Evolutionary conservation across 805 yeast species (phyloP).

Genomic region (Candida hispaniensis): DNA sequence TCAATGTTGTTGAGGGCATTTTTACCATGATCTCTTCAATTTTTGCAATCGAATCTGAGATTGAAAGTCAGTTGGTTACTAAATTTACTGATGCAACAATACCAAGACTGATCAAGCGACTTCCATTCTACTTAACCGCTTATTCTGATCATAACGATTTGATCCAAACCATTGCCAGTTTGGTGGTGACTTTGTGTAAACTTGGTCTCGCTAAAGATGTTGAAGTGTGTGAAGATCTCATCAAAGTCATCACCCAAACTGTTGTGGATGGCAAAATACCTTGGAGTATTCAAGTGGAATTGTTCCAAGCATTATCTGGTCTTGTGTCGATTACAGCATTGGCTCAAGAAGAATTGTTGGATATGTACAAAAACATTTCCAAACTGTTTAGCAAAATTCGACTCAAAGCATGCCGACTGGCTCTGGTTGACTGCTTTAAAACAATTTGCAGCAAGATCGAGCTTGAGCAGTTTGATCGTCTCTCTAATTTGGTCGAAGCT

Average conservation of each 20-base stretch:
- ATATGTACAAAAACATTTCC: slow-evolving; percentile 39
- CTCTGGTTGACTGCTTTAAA: slow-evolving; percentile 48
- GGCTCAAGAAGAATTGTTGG: slow-evolving; percentile 18
- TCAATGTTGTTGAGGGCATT: slow-evolving; percentile 42
- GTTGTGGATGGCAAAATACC: slow-evolving; percentile 36
- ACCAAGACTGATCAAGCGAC: slow-evolving; percentile 23
- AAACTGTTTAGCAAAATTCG: slow-evolving; percentile 47
- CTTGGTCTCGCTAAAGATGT: slow-evolving; percentile 48
- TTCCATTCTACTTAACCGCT: slow-evolving; percentile 20
- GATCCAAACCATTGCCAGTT: slow-evolving; percentile 20
- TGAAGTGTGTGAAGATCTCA: slow-evolving; percentile 41
- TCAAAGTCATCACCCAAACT: slow-evolving; percentile 48
- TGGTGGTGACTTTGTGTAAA: slow-evolving; percentile 30
- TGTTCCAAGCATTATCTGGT: slow-evolving; percentile 46
- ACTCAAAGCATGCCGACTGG: slow-evolving; percentile 52
- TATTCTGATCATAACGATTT: slow-evolving; percentile 16
- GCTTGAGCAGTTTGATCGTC: slow-evolving; percentile 34
- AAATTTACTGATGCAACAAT: slow-evolving; percentile 23
- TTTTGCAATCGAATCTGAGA: slow-evolving; percentile 38
- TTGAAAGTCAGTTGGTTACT: slow-evolving; percentile 32
- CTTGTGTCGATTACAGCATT: slow-evolving; percentile 35
- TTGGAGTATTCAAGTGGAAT: slow-evolving; percentile 39
- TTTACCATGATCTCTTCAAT: slow-evolving; percentile 38
- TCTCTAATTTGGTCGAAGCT: slow-evolving; percentile 46
- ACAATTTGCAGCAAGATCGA: slow-evolving; percentile 49